Evolutionary conservation across 1,139 yeast species (phyloP).

Genomic region (Magnusiomyces tetraspermus): DNA sequence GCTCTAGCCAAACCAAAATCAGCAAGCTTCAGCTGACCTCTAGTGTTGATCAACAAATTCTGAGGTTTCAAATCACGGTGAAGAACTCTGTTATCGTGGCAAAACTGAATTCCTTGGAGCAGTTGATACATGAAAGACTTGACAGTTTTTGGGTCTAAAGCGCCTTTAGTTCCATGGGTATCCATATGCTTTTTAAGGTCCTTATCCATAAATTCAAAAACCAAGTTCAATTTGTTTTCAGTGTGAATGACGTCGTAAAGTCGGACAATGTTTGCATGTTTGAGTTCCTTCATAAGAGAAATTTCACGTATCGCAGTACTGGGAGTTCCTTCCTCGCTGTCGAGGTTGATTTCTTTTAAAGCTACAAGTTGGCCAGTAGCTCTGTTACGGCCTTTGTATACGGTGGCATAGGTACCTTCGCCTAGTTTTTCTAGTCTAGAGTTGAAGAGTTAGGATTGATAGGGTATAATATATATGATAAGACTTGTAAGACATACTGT

Average conservation of each 20-base stretch:
- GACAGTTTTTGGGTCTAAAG: constrained; percentile 67
- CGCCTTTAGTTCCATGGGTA: constrained; percentile 67
- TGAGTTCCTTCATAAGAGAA: constrained; percentile 90
- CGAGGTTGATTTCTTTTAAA: constrained; percentile 84
- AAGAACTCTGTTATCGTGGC: constrained; percentile 89
- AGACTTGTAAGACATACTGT: too few species aligned
- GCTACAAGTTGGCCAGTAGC: constrained; percentile 92
- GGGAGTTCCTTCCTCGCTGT: constrained; percentile 96
- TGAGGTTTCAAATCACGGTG: constrained; percentile 97
- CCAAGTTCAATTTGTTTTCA: constrained; percentile 86
- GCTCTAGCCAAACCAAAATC: constrained; percentile 98
- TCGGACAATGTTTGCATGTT: constrained; percentile 88
- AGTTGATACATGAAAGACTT: constrained; percentile 90
- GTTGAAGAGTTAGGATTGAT: constrained; percentile 16
- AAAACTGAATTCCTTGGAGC: constrained; percentile 80
- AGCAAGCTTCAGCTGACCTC: constrained; percentile 90
- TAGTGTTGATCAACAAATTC: constrained; percentile 73
- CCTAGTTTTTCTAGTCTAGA: constrained; percentile 75
- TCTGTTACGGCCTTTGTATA: constrained; percentile 88
- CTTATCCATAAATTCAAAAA: constrained; percentile 88
- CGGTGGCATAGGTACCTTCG: constrained; percentile 97
- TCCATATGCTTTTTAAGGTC: constrained; percentile 95
- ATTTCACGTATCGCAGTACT: constrained; percentile 96
- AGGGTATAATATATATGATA: too few species aligned
- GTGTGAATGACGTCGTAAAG: constrained; percentile 94